phyloP scores from a whole-genome alignment of 176 grass and related monocot genomes.

The Phragmites australis region DNA sequence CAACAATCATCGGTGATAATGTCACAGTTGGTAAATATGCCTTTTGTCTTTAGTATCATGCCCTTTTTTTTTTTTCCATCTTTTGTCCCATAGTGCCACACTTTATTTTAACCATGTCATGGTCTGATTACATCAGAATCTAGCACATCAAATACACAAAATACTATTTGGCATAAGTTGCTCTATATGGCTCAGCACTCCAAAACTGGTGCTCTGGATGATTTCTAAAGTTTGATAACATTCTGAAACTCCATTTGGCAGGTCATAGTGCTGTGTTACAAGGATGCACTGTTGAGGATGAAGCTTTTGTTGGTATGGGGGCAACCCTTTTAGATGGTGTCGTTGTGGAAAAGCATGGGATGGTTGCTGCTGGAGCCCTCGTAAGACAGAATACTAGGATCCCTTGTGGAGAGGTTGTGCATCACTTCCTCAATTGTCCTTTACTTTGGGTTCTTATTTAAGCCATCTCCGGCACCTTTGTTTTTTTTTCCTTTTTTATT shows the following conservation, averaged over 20 bases:
- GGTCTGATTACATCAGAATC: conserved; percentile 13
- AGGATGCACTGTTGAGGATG: conserved; percentile 97
- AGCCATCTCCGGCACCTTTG: neutral
- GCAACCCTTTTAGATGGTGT: conserved; percentile 85
- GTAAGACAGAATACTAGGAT: conserved; percentile 94
- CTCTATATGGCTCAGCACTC: neutral
- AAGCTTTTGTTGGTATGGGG: conserved; percentile 93
- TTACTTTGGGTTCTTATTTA: conserved; percentile 32
- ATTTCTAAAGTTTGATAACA: conserved; percentile 19
- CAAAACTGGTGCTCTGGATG: neutral
- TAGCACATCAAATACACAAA: neutral
- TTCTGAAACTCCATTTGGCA: conserved; percentile 36
- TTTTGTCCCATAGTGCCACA: neutral
- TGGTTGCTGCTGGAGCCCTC: conserved; percentile 92
- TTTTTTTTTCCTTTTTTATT: conserved; percentile 15
- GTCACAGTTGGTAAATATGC: conserved; percentile 83
- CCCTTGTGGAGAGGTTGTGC: conserved; percentile 71
- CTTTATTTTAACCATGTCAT: neutral
- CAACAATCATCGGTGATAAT: conserved; percentile 83
- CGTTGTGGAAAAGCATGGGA: conserved; percentile 88
- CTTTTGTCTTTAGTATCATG: conserved; percentile 1
- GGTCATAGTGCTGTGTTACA: conserved; percentile 94
- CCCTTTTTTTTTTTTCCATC: conserved; percentile 10
- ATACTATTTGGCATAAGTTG: neutral
- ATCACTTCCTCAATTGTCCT: conserved; percentile 1